Conservation (phyloP, 805 yeast species). For the Lachancea lanzarotensis region DNA sequence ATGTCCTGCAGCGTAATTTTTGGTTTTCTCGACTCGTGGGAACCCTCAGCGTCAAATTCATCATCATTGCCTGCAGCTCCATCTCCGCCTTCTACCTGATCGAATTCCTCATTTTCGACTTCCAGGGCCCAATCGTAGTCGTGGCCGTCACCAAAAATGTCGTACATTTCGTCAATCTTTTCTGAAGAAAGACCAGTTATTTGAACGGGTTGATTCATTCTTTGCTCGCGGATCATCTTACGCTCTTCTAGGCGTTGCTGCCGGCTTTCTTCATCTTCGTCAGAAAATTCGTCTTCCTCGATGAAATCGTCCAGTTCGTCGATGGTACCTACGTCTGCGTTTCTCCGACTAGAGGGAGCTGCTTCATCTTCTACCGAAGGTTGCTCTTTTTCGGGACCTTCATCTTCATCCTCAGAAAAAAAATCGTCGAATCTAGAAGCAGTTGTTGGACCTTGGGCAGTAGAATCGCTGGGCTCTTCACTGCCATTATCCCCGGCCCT, state of each 20-base stretch:
- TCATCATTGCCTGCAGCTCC: conserved; percentile 32
- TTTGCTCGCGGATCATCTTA: conserved; percentile 33
- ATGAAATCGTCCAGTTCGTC: conserved; percentile 96
- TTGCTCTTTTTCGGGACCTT: conserved; percentile 20
- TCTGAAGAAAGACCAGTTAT: conserved; percentile 72
- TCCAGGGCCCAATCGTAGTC: conserved; percentile 98
- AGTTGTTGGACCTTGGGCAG: conserved; percentile 12
- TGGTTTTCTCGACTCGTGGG: conserved; percentile 25
- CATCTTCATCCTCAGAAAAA: conserved; percentile 38
- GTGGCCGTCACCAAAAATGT: conserved; percentile 93
- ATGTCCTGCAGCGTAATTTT: conserved; percentile 69
- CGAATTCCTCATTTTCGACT: conserved; percentile 70
- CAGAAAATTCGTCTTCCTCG: conserved; percentile 94
- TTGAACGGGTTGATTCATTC: conserved; percentile 50
- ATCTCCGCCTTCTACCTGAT: conserved; percentile 35
- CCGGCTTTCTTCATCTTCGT: conserved; percentile 56
- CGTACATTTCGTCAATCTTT: conserved; percentile 85
- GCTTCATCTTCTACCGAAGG: conserved; percentile 1
- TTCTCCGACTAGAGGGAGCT: conserved; percentile 30
- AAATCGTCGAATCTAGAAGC: conserved; percentile 35
- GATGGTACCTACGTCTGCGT: conserved; percentile 34
- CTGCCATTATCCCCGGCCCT: conserved; percentile 50
- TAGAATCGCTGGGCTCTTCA: conserved; percentile 13
- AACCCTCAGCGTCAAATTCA: conserved; percentile 37
- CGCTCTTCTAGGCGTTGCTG: conserved; percentile 34